Percentiles rank a stretch among this genome's conserved stretches.
Evolutionary conservation across 2,329 filamentous ascomycete genomes (phyloP).

Genomic region (Microdochium nivale): DNA sequence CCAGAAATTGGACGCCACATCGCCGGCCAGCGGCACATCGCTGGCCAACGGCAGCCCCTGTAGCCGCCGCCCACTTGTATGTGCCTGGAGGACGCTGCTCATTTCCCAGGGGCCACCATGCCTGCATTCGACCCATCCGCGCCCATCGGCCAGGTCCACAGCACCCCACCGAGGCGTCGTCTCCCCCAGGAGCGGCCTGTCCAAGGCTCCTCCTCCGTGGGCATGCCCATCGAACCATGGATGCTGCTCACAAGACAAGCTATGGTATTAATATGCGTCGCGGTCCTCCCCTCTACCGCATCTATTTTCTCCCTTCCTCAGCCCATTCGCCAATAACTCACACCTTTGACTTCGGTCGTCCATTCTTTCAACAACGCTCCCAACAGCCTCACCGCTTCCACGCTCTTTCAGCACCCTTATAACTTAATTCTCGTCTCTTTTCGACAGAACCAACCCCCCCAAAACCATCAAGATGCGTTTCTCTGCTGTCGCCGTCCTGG

Average conservation of each 20-base stretch:
- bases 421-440: conserved; percentile 20
- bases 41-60: neutral
- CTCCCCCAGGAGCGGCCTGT: conserved; percentile 7
- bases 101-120: neutral
- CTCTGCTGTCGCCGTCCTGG: conserved; percentile 42
- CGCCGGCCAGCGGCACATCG: too few relatives aligned
- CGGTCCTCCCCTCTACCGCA: conserved; percentile 19
- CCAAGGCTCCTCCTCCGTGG: neutral
- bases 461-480: conserved; percentile 53
- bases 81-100: neutral
- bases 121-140: too few relatives aligned
- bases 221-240: neutral
- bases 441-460: conserved; percentile 17
- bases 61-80: neutral
- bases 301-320: conserved; percentile 24
- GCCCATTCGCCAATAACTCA: conserved; percentile 36
- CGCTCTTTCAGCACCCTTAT: conserved; percentile 18
- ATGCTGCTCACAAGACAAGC: neutral
- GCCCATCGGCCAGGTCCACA: neutral
- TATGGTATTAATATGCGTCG: conserved; percentile 43
- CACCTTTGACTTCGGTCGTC: conserved; percentile 46
- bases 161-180: conserved; percentile 6
- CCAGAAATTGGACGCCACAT: neutral
- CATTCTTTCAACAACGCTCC: conserved; percentile 34
- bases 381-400: conserved; percentile 5